phyloP scores from a whole-genome alignment of 805 yeast genomes.

The Myxozyma melibiosi region DNA sequence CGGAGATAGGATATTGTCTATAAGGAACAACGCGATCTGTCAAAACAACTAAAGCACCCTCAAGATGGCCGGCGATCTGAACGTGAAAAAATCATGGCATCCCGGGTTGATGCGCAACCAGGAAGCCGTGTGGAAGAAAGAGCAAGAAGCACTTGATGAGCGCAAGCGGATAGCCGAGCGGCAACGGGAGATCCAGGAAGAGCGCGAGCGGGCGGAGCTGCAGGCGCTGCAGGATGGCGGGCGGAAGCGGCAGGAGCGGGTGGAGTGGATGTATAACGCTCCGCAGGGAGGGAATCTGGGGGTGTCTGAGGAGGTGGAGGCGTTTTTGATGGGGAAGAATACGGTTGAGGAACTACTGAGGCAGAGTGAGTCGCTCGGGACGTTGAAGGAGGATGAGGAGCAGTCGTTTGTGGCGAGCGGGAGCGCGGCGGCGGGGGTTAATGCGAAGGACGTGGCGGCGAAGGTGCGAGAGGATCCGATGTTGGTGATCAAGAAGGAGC shows the following conservation, averaged over 20 bases:
- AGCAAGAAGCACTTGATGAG: slow-evolving; percentile 76
- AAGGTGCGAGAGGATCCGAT: slow-evolving; percentile 55
- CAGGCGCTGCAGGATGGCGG: slow-evolving; percentile 51
- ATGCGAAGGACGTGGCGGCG: slow-evolving; percentile 34
- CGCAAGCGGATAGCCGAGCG: slow-evolving; percentile 63
- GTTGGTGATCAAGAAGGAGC: slow-evolving; percentile 46
- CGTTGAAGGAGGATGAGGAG: slow-evolving; percentile 18
- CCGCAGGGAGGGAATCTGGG: slow-evolving; percentile 40
- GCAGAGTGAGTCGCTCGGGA: slow-evolving; percentile 30
- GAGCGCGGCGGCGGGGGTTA: slow-evolving; percentile 13
- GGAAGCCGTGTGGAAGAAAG: slow-evolving; percentile 79
- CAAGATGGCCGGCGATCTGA: slow-evolving; percentile 56
- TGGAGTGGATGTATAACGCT: slow-evolving; percentile 87
- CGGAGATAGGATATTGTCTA: too few species aligned
- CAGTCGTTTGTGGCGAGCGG: slow-evolving; percentile 17
- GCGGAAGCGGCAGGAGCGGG: slow-evolving; percentile 48
- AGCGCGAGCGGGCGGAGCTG: slow-evolving; percentile 61
- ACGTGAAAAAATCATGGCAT: slow-evolving; percentile 94
- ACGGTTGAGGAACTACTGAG: slow-evolving; percentile 48
- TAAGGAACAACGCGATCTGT: too few species aligned
- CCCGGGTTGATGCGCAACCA: slow-evolving; percentile 85
- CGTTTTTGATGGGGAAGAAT: slow-evolving; percentile 56
- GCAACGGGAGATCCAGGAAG: slow-evolving; percentile 63
- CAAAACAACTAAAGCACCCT: neutral
- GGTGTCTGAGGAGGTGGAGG: slow-evolving; percentile 49